phyloP scores from a whole-genome alignment of 2,329 filamentous ascomycete genomes.

The Cercospora zeae-maydis region DNA sequence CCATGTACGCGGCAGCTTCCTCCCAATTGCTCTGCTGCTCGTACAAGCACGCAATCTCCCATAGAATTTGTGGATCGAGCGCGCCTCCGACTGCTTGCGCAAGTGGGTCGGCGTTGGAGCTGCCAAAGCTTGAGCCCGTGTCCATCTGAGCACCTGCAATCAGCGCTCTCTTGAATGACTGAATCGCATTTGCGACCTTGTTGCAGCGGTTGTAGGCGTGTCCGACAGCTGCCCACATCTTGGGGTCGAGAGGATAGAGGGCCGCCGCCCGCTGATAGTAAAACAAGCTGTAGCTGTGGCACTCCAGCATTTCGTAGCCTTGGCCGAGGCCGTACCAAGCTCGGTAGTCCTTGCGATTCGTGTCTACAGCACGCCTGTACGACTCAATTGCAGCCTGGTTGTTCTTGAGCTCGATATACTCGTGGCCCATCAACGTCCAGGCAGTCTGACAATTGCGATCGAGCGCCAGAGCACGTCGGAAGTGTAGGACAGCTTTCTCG shows the following conservation, averaged over 20 bases:
- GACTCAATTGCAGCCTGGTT: conserved; percentile 97
- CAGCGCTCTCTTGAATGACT: conserved; percentile 87
- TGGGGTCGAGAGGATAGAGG: conserved; percentile 90
- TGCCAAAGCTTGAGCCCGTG: conserved; percentile 48
- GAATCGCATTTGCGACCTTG: conserved; percentile 83
- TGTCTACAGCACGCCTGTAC: conserved; percentile 90
- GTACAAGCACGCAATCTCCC: conserved; percentile 87
- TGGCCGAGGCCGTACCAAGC: conserved; percentile 98
- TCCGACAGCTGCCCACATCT: conserved; percentile 98
- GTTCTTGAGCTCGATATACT: conserved; percentile 98
- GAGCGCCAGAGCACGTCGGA: conserved; percentile 83
- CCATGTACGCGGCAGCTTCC: conserved; percentile 91
- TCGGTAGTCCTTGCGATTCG: conserved; percentile 92
- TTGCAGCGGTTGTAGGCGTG: conserved; percentile 88
- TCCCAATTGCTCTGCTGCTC: conserved; percentile 73
- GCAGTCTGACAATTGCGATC: conserved; percentile 89
- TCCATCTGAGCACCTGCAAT: conserved; percentile 86
- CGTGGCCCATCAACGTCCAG: conserved; percentile 98
- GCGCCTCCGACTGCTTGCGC: conserved; percentile 52
- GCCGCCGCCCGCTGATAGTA: conserved; percentile 96
- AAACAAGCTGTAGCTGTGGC: conserved; percentile 95
- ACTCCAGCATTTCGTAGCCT: conserved; percentile 95
- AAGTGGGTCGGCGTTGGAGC: conserved; percentile 38
- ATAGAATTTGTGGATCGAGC: conserved; percentile 84
- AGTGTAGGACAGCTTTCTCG: conserved; percentile 97